A percentile compares a stretch with the other conserved stretches of the same genome.
These are phyloP conservation scores for Flaveria trinervia DNA, from an alignment of 129 eudicot species.

Conservation along the genomic window DNA sequence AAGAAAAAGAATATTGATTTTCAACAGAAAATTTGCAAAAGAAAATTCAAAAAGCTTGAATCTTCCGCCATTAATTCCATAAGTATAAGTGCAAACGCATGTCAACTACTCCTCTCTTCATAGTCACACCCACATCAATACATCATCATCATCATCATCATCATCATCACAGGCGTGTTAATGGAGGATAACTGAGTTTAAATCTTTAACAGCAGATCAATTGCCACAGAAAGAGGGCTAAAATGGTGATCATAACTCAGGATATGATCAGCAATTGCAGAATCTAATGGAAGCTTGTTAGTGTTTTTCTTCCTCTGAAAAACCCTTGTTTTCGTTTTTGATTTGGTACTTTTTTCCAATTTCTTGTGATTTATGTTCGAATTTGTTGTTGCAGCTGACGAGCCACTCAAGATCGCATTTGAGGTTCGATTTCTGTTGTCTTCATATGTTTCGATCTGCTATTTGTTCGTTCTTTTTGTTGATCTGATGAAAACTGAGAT, in stretches of 20 bases:
- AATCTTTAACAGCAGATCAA: constrained; percentile 14
- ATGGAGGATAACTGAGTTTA: constrained; percentile 26
- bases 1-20: background rate
- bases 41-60: constrained; percentile 23
- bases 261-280: constrained; percentile 72
- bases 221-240: constrained; percentile 9
- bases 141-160: background rate
- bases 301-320: constrained; percentile 25
- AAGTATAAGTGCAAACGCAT: constrained; percentile 32
- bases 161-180: background rate
- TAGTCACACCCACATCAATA: constrained; percentile 13
- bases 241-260: constrained; percentile 68
- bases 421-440: constrained; percentile 52
- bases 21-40: background rate
- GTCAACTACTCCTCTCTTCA: constrained; percentile 24
- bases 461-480: constrained; percentile 4
- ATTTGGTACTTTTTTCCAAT: background rate
- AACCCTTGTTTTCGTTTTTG: constrained; percentile 14
- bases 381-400: constrained; percentile 64
- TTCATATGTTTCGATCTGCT: constrained; percentile 32
- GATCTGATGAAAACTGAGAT: constrained; percentile 16
- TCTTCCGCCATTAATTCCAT: constrained; percentile 39
- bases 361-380: constrained; percentile 19
- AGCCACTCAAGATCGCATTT: constrained; percentile 64
- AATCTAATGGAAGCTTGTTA: constrained; percentile 56